Conservation (phyloP, 2,329 filamentous ascomycete species). For the Alternaria rosae region DNA sequence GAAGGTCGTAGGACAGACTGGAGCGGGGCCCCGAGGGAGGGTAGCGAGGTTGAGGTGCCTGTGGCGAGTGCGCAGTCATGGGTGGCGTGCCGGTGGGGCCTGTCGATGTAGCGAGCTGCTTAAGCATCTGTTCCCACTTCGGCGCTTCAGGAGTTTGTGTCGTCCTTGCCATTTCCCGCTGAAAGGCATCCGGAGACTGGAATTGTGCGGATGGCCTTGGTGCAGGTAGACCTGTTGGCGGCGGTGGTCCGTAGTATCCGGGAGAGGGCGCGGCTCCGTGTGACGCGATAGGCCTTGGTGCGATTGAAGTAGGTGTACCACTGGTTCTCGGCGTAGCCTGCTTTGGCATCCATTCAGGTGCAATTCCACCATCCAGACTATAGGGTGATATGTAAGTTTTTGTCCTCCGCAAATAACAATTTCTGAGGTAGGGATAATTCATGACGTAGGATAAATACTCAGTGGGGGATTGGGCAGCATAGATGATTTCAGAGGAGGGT, state of each 20-base stretch:
- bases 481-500: conserved; percentile 47
- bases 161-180: conserved; percentile 47
- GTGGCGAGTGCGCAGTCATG: conserved; percentile 9
- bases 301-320: conserved; percentile 18
- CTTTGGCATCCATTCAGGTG: conserved; percentile 50
- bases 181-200: conserved; percentile 55
- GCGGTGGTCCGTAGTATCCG: conserved; percentile 17
- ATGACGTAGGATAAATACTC: conserved; percentile 54
- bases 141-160: conserved; percentile 29
- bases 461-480: conserved; percentile 45
- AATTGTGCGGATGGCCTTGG: conserved; percentile 50
- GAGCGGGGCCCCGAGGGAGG: conserved; percentile 18
- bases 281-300: conserved; percentile 21
- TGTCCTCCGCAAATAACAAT: conserved; percentile 54
- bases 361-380: conserved; percentile 52
- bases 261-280: conserved; percentile 17
- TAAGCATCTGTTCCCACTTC: conserved; percentile 47
- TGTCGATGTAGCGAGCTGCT: conserved; percentile 37
- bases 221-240: conserved; percentile 20
- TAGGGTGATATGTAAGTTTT: conserved; percentile 59
- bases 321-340: conserved; percentile 11
- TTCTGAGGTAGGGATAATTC: conserved; percentile 56
- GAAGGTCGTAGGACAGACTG: conserved; percentile 24
- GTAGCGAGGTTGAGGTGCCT: conserved; percentile 28
- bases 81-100: conserved; percentile 17